Percentiles rank a stretch among this genome's conserved stretches.
Conservation (phyloP, 257 asterid genomes). For the Penstemon eatonii region DNA sequence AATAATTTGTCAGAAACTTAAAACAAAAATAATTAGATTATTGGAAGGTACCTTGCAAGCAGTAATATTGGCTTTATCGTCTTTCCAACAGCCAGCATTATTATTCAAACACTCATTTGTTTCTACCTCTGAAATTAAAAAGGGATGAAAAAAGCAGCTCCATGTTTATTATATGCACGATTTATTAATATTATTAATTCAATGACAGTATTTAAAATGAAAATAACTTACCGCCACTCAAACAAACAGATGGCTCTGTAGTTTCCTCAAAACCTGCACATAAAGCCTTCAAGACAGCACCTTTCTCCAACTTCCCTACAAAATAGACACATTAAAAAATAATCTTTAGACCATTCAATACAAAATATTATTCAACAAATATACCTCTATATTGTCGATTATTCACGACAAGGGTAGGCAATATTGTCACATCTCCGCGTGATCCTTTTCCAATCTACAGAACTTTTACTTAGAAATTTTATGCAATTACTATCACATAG, state of each 20-base stretch:
- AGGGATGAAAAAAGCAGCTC: constrained; percentile 17
- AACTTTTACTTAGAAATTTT: constrained; percentile 26
- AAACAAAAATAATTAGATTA: background rate
- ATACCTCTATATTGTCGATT: constrained; percentile 87
- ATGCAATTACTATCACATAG: constrained; percentile 17
- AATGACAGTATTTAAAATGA: constrained; percentile 6
- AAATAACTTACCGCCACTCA: constrained; percentile 48
- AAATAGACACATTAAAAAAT: constrained; percentile 10
- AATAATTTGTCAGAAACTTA: constrained; percentile 5
- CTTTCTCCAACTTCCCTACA: constrained; percentile 81
- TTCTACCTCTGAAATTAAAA: constrained; percentile 53
- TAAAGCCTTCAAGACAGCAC: constrained; percentile 73
- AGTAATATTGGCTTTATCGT: constrained; percentile 56
- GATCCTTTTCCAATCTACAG: constrained; percentile 86
- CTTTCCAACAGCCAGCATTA: constrained; percentile 89
- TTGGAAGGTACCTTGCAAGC: constrained; percentile 69
- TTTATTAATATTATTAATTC: constrained; percentile 1
- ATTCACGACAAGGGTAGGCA: constrained; percentile 91
- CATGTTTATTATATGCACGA: constrained; percentile 10
- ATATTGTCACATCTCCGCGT: constrained; percentile 89
- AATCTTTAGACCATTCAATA: constrained; percentile 4
- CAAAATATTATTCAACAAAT: constrained; percentile 25
- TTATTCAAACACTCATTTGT: constrained; percentile 76
- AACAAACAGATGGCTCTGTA: constrained; percentile 76
- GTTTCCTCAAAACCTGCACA: constrained; percentile 91